A percentile compares a stretch with the other conserved stretches of the same genome.
phyloP scores from a whole-genome alignment of 1,284 basidiomycete genomes.

The Lentinus polychrous region DNA sequence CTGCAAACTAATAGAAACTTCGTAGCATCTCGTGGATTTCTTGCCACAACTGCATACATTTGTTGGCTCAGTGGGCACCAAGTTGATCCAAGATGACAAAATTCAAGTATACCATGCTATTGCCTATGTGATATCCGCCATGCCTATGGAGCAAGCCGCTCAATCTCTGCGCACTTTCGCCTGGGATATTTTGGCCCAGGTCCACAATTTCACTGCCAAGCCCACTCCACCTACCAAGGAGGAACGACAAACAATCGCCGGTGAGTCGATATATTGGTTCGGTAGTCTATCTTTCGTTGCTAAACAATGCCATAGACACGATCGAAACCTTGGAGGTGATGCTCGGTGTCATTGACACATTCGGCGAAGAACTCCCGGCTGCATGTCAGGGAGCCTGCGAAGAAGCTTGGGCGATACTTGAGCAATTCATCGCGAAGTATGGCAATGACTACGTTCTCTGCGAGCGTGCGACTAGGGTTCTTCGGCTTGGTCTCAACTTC shows the following conservation, averaged over 20 bases:
- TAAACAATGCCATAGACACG: constrained; percentile 40
- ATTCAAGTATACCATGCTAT: constrained; percentile 94
- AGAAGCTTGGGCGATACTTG: constrained; percentile 83
- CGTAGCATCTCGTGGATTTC: constrained; percentile 84
- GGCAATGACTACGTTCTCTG: constrained; percentile 76
- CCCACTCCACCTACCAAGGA: constrained; percentile 47
- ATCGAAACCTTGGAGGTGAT: constrained; percentile 89
- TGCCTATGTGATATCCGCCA: constrained; percentile 88
- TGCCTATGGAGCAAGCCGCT: constrained; percentile 83
- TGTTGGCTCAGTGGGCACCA: constrained; percentile 68
- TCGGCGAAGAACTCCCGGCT: constrained; percentile 76
- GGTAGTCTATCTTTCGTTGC: constrained; percentile 14
- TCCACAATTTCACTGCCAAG: constrained; percentile 56
- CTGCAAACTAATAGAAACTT: too few relatives aligned
- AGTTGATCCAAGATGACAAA: constrained; percentile 82
- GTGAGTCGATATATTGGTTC: constrained; percentile 14
- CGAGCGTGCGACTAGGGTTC: constrained; percentile 82
- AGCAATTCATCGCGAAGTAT: constrained; percentile 74
- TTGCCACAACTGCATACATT: constrained; percentile 90
- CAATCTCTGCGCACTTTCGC: constrained; percentile 82
- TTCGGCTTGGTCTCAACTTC: constrained; percentile 79
- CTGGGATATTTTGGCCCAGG: constrained; percentile 62
- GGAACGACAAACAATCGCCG: constrained; percentile 39
- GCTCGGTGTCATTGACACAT: constrained; percentile 72
- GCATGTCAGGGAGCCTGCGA: constrained; percentile 75